Base-by-base conservation (phyloP, 2,329 filamentous ascomycete genomes). In the Beauveria brongniartii region DNA sequence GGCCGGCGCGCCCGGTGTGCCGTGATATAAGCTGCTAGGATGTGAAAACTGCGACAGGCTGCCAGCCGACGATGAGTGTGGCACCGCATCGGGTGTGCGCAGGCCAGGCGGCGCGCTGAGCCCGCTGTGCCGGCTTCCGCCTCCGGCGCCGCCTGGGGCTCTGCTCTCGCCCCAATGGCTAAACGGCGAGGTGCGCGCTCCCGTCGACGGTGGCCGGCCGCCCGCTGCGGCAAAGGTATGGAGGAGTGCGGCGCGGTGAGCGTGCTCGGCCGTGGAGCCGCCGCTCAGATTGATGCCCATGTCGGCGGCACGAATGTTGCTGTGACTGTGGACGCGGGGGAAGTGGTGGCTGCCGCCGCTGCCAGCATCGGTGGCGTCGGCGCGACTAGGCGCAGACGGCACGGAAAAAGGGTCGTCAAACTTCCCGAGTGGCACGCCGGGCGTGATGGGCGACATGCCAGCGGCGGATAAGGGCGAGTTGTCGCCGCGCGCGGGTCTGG, bases 21-120 rank as follows among this genome's bases (percentile, higher is more conserved):
- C 77, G 46, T 74, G 76, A 61, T 80, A 81, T 24, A 84, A 65
- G 64, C 79, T 82, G 67, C 80, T 83, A 1, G 74, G 70, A 60
- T 81, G 73, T 16, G 80, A 79, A 64, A 83, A 83, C 7, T 64
- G 67, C 16, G 69, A 71, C 7, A 68, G 63, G 5, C 69, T 67
- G 1, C 58, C 44, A 8, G 51, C n/a, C 16, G 58, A 61, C 5
- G 75, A 74, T 12, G 69, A 63, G 50, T 62, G 61, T 12, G 52
- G 64, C 47, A 22, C 59, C 53, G 55, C 61, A 47, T 60, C 63
- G 46, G 62, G 52, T 54, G 53, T 47, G 62, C 61, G 69, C 69
- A n/a, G 64, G 50, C 7, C 68, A 63, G 1, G 63, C 28, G 43
- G 62, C 56, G 9, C 64, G 63, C 43, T 65, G 66, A 34, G 65